phyloP scores from a whole-genome alignment of 1,139 yeast species.

The Zhuliangozyma blackwelliae region DNA sequence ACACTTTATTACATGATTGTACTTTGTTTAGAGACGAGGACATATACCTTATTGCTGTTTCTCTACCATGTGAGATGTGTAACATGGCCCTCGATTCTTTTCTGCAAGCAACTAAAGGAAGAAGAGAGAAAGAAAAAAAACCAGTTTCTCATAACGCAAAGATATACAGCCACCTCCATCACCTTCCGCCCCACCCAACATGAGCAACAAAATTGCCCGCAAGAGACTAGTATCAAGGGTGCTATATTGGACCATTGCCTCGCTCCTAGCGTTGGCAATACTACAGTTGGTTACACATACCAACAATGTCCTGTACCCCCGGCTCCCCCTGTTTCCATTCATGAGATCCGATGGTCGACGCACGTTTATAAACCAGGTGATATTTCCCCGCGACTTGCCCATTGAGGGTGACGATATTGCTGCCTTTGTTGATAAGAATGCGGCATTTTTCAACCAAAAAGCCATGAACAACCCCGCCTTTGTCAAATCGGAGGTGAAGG shows the following conservation, averaged over 20 bases:
- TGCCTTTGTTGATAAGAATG: conserved; percentile 9
- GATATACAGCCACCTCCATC: too few relatives aligned
- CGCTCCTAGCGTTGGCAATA: neutral
- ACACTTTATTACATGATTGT: too few relatives aligned
- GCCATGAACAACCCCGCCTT: conserved; percentile 12
- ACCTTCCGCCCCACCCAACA: too few relatives aligned
- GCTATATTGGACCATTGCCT: neutral
- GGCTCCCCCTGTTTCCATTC: neutral
- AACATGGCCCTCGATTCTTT: too few relatives aligned
- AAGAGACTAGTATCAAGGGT: too few relatives aligned
- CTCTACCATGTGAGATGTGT: too few relatives aligned
- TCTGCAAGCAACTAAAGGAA: too few relatives aligned
- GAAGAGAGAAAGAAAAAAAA: too few relatives aligned
- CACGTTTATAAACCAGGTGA: conserved; percentile 15
- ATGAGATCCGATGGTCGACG: neutral
- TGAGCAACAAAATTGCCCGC: too few relatives aligned
- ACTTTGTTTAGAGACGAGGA: too few relatives aligned
- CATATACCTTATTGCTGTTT: too few relatives aligned
- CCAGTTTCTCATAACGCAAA: too few relatives aligned
- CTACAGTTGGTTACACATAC: neutral
- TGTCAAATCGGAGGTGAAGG: conserved; percentile 6
- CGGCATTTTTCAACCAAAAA: conserved; percentile 9
- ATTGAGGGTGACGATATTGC: conserved; percentile 11
- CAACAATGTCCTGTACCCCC: neutral
- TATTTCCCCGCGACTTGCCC: conserved; percentile 18